phyloP scores from a whole-genome alignment of 208 protist genomes.

The Polymyxa betae region DNA sequence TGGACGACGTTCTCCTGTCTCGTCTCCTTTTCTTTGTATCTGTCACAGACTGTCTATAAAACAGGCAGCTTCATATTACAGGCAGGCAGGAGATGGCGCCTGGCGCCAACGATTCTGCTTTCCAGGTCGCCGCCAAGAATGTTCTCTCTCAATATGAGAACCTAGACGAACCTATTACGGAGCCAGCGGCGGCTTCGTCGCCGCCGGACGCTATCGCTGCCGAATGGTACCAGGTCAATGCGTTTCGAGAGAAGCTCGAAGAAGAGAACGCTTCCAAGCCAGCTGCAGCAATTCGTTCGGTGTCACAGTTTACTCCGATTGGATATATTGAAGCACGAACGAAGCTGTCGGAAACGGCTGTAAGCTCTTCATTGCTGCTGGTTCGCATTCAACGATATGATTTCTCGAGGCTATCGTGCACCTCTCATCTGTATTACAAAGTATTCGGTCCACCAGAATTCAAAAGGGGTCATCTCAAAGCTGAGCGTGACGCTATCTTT shows the following conservation, averaged over 20 bases:
- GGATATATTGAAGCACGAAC: constrained; percentile 18
- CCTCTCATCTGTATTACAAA: neutral
- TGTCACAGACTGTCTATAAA: too few species aligned
- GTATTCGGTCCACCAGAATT: constrained; percentile 9
- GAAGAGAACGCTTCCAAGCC: neutral
- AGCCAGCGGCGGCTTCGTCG: neutral
- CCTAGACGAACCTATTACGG: too few species aligned
- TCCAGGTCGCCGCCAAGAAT: too few species aligned
- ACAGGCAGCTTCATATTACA: too few species aligned
- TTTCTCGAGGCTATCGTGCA: neutral
- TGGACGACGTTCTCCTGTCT: too few species aligned
- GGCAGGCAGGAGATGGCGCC: too few species aligned
- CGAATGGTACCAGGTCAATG: constrained; percentile 12
- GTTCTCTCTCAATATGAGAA: too few species aligned
- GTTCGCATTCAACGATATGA: constrained; percentile 21
- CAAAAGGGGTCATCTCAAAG: neutral
- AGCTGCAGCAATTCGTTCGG: neutral
- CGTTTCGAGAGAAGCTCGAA: neutral
- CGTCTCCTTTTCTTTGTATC: too few species aligned
- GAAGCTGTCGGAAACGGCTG: neutral
- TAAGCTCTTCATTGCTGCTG: neutral
- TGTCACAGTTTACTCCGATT: neutral
- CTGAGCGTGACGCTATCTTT: constrained; percentile 23
- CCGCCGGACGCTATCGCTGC: neutral
- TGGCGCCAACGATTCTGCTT: too few species aligned